Conservation (phyloP, 2,329 filamentous ascomycete genomes). For the Aspergillus viridinutans region DNA sequence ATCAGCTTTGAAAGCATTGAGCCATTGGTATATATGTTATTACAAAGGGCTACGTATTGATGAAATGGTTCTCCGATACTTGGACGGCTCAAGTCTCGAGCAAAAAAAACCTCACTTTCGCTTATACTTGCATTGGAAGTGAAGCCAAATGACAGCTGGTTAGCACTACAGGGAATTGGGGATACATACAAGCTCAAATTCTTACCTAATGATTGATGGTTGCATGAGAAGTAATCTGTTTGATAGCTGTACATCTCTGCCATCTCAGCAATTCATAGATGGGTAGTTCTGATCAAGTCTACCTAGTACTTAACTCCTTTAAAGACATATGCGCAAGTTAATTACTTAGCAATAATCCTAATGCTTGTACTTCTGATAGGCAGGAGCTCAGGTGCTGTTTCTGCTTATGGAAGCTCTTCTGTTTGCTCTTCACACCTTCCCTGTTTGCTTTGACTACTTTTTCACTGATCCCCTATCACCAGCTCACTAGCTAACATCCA, state of each 20-base stretch:
- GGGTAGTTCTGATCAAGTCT: background rate
- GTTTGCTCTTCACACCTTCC: background rate
- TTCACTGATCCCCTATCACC: background rate
- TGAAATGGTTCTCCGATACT: background rate
- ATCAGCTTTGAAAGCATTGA: no score
- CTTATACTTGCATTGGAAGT: no score
- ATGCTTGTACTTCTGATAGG: background rate
- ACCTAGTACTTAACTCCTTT: background rate
- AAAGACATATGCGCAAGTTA: background rate
- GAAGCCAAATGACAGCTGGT: background rate
- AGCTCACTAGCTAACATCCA: background rate
- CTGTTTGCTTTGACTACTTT: background rate
- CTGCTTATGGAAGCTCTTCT: background rate
- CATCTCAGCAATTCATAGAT: background rate
- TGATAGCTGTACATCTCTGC: background rate
- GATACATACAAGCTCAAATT: background rate
- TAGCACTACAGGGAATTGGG: background rate
- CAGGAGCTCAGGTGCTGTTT: background rate
- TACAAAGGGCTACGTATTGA: no score
- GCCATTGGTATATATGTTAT: no score
- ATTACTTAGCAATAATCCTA: background rate
- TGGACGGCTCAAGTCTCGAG: background rate
- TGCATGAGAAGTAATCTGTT: background rate
- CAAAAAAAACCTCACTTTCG: background rate
- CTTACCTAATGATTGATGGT: background rate